Percentiles rank a stretch among this genome's conserved stretches.
Conservation (phyloP, 345 rosid species). For the Microthlaspi erraticum region DNA sequence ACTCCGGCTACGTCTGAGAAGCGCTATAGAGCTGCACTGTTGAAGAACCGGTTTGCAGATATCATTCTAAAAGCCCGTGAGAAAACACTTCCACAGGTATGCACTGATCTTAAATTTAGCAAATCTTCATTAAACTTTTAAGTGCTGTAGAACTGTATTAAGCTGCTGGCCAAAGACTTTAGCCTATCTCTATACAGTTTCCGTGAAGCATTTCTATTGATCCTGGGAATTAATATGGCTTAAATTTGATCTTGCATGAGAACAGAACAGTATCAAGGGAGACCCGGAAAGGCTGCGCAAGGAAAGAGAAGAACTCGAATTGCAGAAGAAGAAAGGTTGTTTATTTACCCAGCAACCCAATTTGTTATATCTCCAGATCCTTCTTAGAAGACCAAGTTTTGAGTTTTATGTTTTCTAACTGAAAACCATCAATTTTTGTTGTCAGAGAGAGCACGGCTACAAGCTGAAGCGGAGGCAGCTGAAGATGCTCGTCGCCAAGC, state of each 20-base stretch:
- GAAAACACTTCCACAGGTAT: conserved; percentile 84
- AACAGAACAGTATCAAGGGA: conserved; percentile 63
- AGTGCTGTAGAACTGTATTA: not conserved
- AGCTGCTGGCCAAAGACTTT: conserved; percentile 7
- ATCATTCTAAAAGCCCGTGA: conserved; percentile 92
- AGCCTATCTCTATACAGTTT: too few relatives aligned
- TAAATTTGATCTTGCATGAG: conserved; percentile 33
- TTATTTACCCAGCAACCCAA: not conserved
- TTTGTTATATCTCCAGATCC: not conserved
- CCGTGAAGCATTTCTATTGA: conserved; percentile 13
- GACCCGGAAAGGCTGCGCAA: conserved; percentile 83
- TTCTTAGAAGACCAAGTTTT: not conserved
- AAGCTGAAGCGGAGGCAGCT: conserved; percentile 94
- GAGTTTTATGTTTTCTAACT: not conserved
- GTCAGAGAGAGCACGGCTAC: conserved; percentile 88
- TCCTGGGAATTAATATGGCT: conserved; percentile 23
- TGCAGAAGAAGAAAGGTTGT: conserved; percentile 76
- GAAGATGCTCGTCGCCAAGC: conserved; percentile 86
- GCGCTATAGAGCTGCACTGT: conserved; percentile 76
- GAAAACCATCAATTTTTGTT: conserved; percentile 1
- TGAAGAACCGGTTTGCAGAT: conserved; percentile 91
- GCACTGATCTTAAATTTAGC: conserved; percentile 20
- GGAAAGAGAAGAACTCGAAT: conserved; percentile 88
- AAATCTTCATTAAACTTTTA: conserved; percentile 5
- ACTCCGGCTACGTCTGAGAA: conserved; percentile 81